A percentile compares a stretch with the other conserved stretches of the same genome.
Conservation (phyloP, 257 asterid genomes). For the Nicotiana attenuata region DNA sequence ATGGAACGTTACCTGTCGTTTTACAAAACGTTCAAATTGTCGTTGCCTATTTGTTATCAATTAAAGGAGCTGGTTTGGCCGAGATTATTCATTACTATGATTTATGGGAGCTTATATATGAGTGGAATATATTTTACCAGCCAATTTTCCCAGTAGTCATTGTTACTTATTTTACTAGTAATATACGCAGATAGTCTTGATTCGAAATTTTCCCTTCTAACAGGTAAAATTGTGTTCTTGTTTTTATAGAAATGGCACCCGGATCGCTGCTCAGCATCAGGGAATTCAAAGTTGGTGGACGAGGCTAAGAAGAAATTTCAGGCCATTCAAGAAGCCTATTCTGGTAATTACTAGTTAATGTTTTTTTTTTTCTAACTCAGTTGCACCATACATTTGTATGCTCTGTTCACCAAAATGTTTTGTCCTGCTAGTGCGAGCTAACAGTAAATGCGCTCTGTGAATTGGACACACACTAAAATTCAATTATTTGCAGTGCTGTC, state of each 20-base stretch:
- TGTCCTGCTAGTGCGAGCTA: background rate
- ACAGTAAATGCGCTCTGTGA: background rate
- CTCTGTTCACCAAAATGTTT: constrained; percentile 12
- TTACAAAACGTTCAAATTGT: background rate
- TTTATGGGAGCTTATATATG: background rate
- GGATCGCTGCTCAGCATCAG: constrained; percentile 66
- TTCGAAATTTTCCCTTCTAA: no score
- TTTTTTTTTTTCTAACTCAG: no score
- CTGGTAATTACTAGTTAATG: constrained; percentile 35
- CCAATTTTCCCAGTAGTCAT: background rate
- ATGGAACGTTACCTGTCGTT: background rate
- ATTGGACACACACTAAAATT: background rate
- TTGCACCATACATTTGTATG: background rate
- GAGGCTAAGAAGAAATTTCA: constrained; percentile 87
- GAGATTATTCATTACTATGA: background rate
- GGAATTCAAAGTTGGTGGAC: constrained; percentile 42
- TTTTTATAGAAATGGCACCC: constrained; percentile 80
- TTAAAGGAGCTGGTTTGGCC: background rate
- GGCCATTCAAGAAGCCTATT: constrained; percentile 81
- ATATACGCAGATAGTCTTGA: background rate
- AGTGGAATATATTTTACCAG: background rate
- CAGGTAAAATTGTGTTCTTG: background rate
- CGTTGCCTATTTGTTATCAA: background rate
- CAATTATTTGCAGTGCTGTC: constrained; percentile 53
- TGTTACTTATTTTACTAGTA: background rate